These are phyloP conservation scores for Yamadazyma akitaensis DNA, from an alignment of 805 yeast genomes.

Conservation along the genomic window DNA sequence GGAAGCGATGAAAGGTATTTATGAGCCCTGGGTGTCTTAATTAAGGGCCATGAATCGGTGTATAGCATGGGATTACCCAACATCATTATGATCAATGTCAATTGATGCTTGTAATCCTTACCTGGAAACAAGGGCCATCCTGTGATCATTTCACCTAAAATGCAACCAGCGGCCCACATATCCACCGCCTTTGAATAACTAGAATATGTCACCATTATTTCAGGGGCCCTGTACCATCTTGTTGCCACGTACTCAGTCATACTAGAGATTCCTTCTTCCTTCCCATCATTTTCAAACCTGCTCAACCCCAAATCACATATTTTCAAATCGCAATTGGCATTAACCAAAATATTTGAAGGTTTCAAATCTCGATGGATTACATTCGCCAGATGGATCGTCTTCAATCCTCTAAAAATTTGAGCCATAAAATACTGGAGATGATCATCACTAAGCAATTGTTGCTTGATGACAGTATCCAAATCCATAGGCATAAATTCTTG, in stretches of 20 bases:
- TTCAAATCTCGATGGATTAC: slow-evolving; percentile 77
- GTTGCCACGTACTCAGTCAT: slow-evolving; percentile 83
- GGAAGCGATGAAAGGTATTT: slow-evolving; percentile 27
- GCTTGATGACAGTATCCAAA: slow-evolving; percentile 60
- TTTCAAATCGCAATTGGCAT: slow-evolving; percentile 69
- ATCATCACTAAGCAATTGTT: slow-evolving; percentile 51
- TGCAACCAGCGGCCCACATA: slow-evolving; percentile 80
- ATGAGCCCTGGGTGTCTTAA: slow-evolving; percentile 25
- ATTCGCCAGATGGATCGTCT: slow-evolving; percentile 66
- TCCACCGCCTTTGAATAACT: slow-evolving; percentile 76
- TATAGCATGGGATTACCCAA: slow-evolving; percentile 58
- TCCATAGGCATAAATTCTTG: slow-evolving; percentile 81
- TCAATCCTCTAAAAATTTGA: slow-evolving; percentile 67
- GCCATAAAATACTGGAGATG: slow-evolving; percentile 70
- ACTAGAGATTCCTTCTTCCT: slow-evolving; percentile 31
- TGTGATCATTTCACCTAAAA: slow-evolving; percentile 63
- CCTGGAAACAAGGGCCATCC: slow-evolving; percentile 73
- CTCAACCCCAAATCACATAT: slow-evolving; percentile 80
- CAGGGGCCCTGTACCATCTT: slow-evolving; percentile 84
- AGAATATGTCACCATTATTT: slow-evolving; percentile 71
- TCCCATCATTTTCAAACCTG: slow-evolving; percentile 33
- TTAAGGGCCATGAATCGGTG: slow-evolving; percentile 15
- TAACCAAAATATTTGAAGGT: slow-evolving; percentile 67
- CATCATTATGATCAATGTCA: slow-evolving; percentile 61
- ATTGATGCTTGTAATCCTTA: slow-evolving; percentile 66